Evolutionary conservation across 306 rosid species (phyloP).

Genomic region (Castanea crenata): DNA sequence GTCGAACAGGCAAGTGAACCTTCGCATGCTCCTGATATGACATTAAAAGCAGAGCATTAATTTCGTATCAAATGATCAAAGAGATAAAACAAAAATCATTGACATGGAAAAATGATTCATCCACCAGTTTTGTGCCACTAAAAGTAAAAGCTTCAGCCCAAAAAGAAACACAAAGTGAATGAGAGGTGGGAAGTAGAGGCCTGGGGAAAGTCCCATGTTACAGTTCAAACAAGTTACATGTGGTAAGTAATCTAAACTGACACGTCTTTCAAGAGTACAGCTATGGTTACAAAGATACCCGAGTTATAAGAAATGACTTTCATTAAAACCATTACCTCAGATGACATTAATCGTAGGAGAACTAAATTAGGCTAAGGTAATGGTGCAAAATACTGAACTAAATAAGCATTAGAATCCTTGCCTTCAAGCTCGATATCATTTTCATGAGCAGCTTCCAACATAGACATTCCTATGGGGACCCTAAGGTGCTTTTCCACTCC

Average conservation of each 20-base stretch:
- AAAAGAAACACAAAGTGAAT: background rate
- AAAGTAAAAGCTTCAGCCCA: background rate
- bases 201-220: background rate
- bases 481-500: slow-evolving; percentile 66
- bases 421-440: slow-evolving; percentile 98
- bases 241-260: background rate
- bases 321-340: background rate
- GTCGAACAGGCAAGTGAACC: slow-evolving; percentile 89
- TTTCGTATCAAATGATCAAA: background rate
- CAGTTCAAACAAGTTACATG: background rate
- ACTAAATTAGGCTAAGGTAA: background rate
- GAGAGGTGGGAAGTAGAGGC: background rate
- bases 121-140: background rate
- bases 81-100: background rate
- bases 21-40: slow-evolving; percentile 80
- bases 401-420: slow-evolving; percentile 32
- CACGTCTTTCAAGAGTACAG: background rate
- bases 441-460: slow-evolving; percentile 95
- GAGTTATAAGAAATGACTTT: background rate
- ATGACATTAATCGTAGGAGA: background rate
- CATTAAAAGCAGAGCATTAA: slow-evolving; percentile 24
- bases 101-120: background rate
- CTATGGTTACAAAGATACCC: background rate
- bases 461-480: slow-evolving; percentile 91
- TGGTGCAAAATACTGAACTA: background rate